These are phyloP conservation scores for Cladophialophora yegresii DNA, from an alignment of 2,329 filamentous ascomycete genomes.

Conservation along the genomic window DNA sequence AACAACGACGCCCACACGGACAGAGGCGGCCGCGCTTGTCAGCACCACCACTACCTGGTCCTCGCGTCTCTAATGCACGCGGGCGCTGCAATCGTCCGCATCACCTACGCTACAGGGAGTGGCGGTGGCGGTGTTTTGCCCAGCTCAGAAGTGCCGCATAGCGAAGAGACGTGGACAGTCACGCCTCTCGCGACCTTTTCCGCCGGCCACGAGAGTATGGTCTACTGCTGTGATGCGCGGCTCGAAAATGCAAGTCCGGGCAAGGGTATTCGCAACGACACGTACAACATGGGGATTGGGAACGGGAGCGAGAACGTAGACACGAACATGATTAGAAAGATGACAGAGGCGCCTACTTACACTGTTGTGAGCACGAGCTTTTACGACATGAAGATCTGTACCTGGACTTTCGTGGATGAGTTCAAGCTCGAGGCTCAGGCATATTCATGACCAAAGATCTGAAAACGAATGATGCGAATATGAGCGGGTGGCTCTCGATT, in stretches of 20 bases:
- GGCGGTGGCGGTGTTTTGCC: too few species aligned
- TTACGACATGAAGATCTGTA: conserved; percentile 55
- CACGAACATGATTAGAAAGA: background rate
- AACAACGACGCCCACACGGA: too few species aligned
- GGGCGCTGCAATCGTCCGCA: conserved; percentile 66
- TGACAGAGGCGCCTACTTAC: conserved; percentile 22
- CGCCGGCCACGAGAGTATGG: conserved; percentile 84
- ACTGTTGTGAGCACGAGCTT: conserved; percentile 54
- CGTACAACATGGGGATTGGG: background rate
- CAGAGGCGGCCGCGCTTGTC: background rate
- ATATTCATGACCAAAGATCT: background rate
- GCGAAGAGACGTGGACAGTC: conserved; percentile 50
- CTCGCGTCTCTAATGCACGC: conserved; percentile 94
- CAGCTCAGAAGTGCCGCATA: background rate
- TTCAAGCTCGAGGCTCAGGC: conserved; percentile 27
- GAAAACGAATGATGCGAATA: background rate
- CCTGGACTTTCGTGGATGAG: conserved; percentile 45
- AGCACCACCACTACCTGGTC: conserved; percentile 50
- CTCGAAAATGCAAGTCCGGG: conserved; percentile 29
- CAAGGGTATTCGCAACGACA: background rate
- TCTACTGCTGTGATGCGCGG: conserved; percentile 72
- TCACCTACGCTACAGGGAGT: conserved; percentile 38
- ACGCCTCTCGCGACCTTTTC: conserved; percentile 71
- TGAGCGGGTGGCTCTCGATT: background rate
- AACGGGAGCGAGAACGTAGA: background rate